Evolutionary conservation across 179 eudicot species (phyloP), one percentile per base, ranked within the genome.

Genomic region (Corrigiola litoralis): DNA sequence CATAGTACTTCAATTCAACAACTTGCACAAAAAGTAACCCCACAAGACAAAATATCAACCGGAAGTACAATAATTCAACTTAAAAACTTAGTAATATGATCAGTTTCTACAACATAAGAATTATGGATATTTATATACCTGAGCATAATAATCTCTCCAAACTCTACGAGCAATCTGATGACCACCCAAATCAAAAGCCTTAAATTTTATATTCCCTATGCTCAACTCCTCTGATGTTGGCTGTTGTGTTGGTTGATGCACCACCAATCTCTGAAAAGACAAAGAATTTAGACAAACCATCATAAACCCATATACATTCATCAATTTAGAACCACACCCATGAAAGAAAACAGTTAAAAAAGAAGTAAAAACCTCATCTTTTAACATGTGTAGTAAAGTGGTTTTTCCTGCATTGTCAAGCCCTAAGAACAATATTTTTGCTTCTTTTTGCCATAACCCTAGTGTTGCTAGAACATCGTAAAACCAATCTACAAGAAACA

Each of bases 401-500:
- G 94, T 87, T 67, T 87, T 87, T 18, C 95, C 90, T 21, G 95
- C 84, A 75, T 87, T 87, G 52, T 87, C 95, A 34, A 87, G 90
- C 28, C 90, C 95, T 9, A 87, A 72, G 17, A 87, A 87, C 70
- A 87, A 62, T 76, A 87, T 87, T 79, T 87, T 87, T 17, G 95
- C 95, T 65, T 87, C 90, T 31, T 85, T 87, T 58, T 81, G 95
- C 88, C 90, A 87, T 29, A 87, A 47, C 2, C 95, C 95, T 0
- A 87, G 80, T 2, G 90, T 82, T 32, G 86, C 84, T 10, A 87
- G 74, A 4, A 87, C 69, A 34, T 88, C 95, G 52, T 82, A 83
- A 59, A 87, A 87, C 95, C 95, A 87, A 75, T 87, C 95, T 1
- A 85, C 34, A 14, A 87, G 62, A 72, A 87, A 87, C 94, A 87